Base-by-base conservation (phyloP, 2,329 filamentous ascomycete species). In the Didymella glomerata region DNA sequence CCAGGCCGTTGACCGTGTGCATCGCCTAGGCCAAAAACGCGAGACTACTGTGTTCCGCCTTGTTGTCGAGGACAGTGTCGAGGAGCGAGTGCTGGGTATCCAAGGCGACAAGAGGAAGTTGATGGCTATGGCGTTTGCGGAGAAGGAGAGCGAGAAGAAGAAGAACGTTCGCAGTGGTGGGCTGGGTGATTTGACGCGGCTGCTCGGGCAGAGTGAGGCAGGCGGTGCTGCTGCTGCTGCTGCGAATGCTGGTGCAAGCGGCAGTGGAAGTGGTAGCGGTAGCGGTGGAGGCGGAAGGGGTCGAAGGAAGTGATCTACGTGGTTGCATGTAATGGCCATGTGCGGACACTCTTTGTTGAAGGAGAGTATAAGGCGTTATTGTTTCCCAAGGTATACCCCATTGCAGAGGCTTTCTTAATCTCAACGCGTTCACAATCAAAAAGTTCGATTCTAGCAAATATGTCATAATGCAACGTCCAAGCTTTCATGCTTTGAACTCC, bases 1-100 rank as follows among this genome's bases (percentile, higher is more conserved):
- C 67, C 93, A 97, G 74, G 93, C 93, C 3, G 85, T 96, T 2
- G 93, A 97, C 72, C 89, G 93, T 4, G 92, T 97, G 7, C 91
- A 97, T 73, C 85, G 93, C 0, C 82, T 97, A 0, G 93, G 93
- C 0, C 93, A 97, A 79, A 93, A 84, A 63, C 85, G 90, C 36
- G 85, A 88, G 61, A 93, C 90, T 0, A 93, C 87, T 1, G 88
- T 96, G 1, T 95, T 92, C 82, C 83, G 92, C 46, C 81, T 97
- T 10, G 86, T 97, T 1, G 90, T 96, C 79, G 90, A 96, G 67
- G 85, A 83, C 1, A 90, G 86, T 8, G 87, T 97, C 5, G 93
- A 97, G 75, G 90, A 96, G 74, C 83, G 88, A 0, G 92, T 96
- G 20, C 79, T 96, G 36, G 84, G 87, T 18, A 88, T 96, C 46